A percentile compares a stretch with the other conserved stretches of the same genome.
Conservation (phyloP, 345 rosid species). For the Ailanthus altissimus region DNA sequence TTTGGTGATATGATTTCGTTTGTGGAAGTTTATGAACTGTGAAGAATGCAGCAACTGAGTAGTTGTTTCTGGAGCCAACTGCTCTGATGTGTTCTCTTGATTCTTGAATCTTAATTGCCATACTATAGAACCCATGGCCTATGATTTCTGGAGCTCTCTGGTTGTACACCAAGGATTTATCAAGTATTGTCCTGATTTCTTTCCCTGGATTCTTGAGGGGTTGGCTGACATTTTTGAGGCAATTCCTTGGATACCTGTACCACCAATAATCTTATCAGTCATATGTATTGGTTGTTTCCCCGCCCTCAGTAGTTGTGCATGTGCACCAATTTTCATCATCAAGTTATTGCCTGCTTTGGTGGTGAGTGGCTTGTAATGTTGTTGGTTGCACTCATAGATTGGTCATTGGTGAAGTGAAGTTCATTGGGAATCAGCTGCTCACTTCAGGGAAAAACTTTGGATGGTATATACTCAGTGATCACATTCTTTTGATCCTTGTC, state of each 20-base stretch:
- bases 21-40: constrained; percentile 3
- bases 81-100: background rate
- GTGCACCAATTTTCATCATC: background rate
- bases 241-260: background rate
- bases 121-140: background rate
- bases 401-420: background rate
- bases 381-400: constrained; percentile 8
- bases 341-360: constrained; percentile 3
- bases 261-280: background rate
- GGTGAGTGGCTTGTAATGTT: background rate
- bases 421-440: background rate
- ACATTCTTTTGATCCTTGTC: background rate
- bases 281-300: background rate
- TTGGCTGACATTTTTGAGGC: background rate
- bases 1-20: constrained; percentile 12
- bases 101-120: background rate
- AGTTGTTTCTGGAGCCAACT: constrained; percentile 4
- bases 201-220: background rate
- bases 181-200: constrained; percentile 7
- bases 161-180: background rate
- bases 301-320: background rate
- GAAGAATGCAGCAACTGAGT: background rate
- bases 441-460: background rate
- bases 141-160: constrained; percentile 7
- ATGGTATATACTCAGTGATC: too few species aligned